Conservation (phyloP, 164 flowering plant species). For the Magnolia kwangsiensis region DNA sequence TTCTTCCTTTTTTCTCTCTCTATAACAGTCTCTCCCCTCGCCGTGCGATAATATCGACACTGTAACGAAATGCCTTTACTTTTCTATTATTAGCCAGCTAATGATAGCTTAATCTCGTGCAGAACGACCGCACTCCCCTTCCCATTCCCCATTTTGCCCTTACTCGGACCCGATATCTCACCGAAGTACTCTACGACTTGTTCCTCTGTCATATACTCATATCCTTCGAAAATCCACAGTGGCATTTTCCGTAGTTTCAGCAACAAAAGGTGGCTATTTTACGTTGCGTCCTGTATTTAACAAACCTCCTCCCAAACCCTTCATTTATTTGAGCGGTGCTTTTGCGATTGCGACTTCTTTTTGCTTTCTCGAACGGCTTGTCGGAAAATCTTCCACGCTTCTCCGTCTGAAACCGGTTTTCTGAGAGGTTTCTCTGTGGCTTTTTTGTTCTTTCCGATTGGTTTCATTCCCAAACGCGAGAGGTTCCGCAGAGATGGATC, state of each 20-base stretch:
- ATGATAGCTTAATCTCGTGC: conserved; percentile 7
- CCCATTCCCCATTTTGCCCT: not conserved
- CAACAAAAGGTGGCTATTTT: not conserved
- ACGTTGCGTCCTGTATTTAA: not conserved
- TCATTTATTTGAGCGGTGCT: not conserved
- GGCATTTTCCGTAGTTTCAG: not conserved
- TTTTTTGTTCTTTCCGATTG: not conserved
- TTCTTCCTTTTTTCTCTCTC: not conserved
- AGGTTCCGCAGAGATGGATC: not conserved
- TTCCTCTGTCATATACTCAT: not conserved
- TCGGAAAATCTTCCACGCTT: not conserved
- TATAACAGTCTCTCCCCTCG: not conserved
- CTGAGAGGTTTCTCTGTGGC: not conserved
- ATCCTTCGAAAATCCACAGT: not conserved
- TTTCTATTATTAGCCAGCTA: not conserved
- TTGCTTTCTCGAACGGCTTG: not conserved
- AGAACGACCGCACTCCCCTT: not conserved
- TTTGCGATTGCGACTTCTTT: not conserved
- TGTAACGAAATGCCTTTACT: not conserved
- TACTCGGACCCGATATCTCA: not conserved
- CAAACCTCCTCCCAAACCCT: not conserved
- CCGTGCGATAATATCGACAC: not conserved
- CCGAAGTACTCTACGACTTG: not conserved
- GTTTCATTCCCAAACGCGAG: not conserved
- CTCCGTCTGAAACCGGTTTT: not conserved